Evolutionary conservation across 805 yeast species (phyloP).

Genomic region (Candida tallmaniae): DNA sequence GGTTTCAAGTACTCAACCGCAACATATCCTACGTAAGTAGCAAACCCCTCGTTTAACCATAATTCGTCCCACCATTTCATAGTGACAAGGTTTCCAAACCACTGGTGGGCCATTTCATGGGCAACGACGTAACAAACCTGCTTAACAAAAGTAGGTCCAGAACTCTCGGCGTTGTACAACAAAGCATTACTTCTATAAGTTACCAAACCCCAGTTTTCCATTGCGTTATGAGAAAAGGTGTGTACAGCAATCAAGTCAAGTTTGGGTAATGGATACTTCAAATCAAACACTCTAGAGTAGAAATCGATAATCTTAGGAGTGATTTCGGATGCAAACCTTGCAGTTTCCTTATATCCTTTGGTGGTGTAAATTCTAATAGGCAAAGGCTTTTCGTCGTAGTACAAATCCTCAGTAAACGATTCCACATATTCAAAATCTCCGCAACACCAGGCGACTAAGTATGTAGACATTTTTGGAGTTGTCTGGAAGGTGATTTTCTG

Average conservation of each 20-base stretch:
- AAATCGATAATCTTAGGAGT: constrained; percentile 49
- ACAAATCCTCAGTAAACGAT: constrained; percentile 34
- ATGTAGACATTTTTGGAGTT: constrained; percentile 55
- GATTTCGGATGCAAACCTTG: constrained; percentile 43
- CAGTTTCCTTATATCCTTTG: constrained; percentile 44
- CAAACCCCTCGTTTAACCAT: constrained; percentile 89
- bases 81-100: constrained; percentile 87
- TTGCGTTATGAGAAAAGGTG: constrained; percentile 77
- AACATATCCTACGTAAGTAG: constrained; percentile 77
- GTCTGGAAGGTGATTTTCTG: constrained; percentile 35
- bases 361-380: constrained; percentile 52
- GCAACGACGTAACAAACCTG: constrained; percentile 79
- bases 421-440: constrained; percentile 56
- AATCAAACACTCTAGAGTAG: constrained; percentile 44
- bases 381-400: constrained; percentile 35
- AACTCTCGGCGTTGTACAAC: constrained; percentile 41
- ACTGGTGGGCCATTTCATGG: constrained; percentile 86
- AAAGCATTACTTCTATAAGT: constrained; percentile 56
- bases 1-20: constrained; percentile 70
- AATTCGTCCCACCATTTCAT: constrained; percentile 94
- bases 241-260: constrained; percentile 77
- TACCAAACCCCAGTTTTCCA: constrained; percentile 89
- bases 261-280: constrained; percentile 72
- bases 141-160: constrained; percentile 52
- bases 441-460: constrained; percentile 54